Evolutionary conservation across 2,329 filamentous ascomycete genomes (phyloP).

Genomic region (Fusarium sp.): DNA sequence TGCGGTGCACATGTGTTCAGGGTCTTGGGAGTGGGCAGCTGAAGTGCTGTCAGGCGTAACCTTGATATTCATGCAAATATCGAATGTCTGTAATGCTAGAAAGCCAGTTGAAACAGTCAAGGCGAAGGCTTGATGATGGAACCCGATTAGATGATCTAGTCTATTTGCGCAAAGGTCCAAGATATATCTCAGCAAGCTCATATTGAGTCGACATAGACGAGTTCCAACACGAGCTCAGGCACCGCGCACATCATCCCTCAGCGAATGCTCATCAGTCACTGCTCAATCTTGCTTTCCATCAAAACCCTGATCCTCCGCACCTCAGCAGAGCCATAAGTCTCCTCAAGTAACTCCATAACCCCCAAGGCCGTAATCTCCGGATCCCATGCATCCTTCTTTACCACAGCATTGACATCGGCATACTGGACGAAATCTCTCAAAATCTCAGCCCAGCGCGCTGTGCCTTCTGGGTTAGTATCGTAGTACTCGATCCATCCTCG

Average conservation of each 20-base stretch:
- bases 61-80: not conserved
- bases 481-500: slow-evolving; percentile 21
- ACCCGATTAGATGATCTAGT: too few relatives aligned
- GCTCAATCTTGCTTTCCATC: slow-evolving; percentile 1
- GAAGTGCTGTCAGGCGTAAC: not conserved
- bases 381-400: slow-evolving; percentile 17
- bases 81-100: not conserved
- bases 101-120: too few relatives aligned
- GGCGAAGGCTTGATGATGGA: too few relatives aligned
- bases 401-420: slow-evolving; percentile 1
- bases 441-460: slow-evolving; percentile 11
- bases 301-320: not conserved
- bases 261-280: not conserved
- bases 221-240: too few relatives aligned
- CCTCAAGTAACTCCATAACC: slow-evolving; percentile 9
- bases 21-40: slow-evolving; percentile 3
- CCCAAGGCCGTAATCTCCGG: slow-evolving; percentile 12
- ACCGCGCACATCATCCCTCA: too few relatives aligned
- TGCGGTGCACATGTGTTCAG: slow-evolving; percentile 3
- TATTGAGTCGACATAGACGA: too few relatives aligned
- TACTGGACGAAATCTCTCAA: not conserved
- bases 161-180: too few relatives aligned
- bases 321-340: slow-evolving; percentile 11
- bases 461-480: slow-evolving; percentile 11
- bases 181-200: too few relatives aligned